Percentiles rank a stretch among this genome's conserved stretches.
These are phyloP conservation scores for Heliocybe sulcata DNA, from an alignment of 1,284 basidiomycete genomes.

Conservation along the genomic window DNA sequence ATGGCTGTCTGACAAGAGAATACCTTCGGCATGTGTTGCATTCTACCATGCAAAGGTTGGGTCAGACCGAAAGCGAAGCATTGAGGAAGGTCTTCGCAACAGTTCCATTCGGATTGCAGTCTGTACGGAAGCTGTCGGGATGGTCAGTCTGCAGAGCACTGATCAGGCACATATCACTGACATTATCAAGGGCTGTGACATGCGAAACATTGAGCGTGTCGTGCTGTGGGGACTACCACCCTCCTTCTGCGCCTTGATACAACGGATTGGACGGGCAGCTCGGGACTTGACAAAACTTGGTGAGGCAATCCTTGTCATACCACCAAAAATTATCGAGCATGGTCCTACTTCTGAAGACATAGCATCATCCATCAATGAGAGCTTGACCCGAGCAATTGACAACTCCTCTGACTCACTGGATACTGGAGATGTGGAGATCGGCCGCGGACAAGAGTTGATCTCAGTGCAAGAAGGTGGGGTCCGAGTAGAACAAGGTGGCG, in stretches of 20 bases:
- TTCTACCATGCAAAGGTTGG: conserved; percentile 7
- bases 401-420: too few species aligned
- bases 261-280: conserved; percentile 2
- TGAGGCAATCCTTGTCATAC: conserved; percentile 1
- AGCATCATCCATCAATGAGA: too few species aligned
- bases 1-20: background rate
- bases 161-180: background rate
- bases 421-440: too few species aligned
- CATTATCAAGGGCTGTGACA: conserved; percentile 3
- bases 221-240: conserved; percentile 5
- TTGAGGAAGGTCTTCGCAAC: background rate
- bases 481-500: too few species aligned
- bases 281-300: conserved; percentile 1
- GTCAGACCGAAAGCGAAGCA: background rate
- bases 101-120: conserved; percentile 2
- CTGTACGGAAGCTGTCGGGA: conserved; percentile 6
- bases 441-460: too few species aligned
- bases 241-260: conserved; percentile 4
- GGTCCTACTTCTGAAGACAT: too few species aligned
- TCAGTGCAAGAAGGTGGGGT: too few species aligned
- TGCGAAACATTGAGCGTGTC: conserved; percentile 4
- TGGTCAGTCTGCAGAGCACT: background rate
- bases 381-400: too few species aligned
- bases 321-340: too few species aligned
- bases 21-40: background rate